Percentiles rank a stretch among this genome's conserved stretches.
phyloP scores from a whole-genome alignment of 257 asterid species.

The Salvia rosmarinus region DNA sequence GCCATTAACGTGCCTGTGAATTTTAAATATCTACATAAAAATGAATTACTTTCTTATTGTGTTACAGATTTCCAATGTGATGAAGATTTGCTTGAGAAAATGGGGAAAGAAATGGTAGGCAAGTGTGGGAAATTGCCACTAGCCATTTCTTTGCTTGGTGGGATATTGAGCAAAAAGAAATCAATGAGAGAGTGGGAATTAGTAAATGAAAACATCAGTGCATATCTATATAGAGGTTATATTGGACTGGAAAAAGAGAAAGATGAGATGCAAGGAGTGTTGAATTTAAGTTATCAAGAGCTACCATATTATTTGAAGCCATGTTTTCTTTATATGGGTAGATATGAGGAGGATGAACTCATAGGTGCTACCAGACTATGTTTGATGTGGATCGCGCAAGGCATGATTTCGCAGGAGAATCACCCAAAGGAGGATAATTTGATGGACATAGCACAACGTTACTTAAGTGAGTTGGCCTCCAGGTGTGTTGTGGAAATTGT shows the following conservation, averaged over 20 bases:
- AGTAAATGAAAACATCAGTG: background rate
- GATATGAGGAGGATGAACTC: background rate
- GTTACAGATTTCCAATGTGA: background rate
- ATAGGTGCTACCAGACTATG: background rate
- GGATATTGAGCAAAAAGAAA: background rate
- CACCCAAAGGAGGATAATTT: background rate
- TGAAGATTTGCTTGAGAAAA: background rate
- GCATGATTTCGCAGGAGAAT: constrained; percentile 12
- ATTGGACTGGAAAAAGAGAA: background rate
- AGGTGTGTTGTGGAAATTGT: constrained; percentile 20
- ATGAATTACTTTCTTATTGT: too few species aligned
- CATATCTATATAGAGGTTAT: too few species aligned
- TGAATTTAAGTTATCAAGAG: constrained; percentile 21
- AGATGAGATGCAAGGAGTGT: background rate
- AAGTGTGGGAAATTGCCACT: constrained; percentile 26
- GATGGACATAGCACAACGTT: background rate
- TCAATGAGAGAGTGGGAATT: background rate
- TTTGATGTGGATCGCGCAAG: constrained; percentile 24
- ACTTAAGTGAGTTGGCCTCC: constrained; percentile 19
- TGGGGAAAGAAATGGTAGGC: constrained; percentile 26
- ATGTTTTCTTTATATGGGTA: too few species aligned
- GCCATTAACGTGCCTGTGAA: too few species aligned
- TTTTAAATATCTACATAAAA: too few species aligned
- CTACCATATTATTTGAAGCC: constrained; percentile 22
- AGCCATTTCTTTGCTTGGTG: constrained; percentile 22